Evolutionary conservation across 2,329 filamentous ascomycete genomes (phyloP).

Genomic region (Neoarthrinium moseri): DNA sequence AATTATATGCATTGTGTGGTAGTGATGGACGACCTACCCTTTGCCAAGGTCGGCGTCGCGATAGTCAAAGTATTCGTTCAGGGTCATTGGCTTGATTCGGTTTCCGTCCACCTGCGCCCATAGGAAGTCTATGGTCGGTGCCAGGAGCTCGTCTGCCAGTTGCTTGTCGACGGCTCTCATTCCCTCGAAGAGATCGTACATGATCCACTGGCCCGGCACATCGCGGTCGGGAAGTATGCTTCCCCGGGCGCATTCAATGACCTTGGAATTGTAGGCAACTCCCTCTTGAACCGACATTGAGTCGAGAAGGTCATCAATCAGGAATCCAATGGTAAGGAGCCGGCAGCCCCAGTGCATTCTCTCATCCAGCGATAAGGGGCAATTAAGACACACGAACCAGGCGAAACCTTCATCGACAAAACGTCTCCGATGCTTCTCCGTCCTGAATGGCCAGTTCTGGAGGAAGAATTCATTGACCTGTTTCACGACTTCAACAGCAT

Average conservation of each 20-base stretch:
- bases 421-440: slow-evolving; percentile 7
- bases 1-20: background rate
- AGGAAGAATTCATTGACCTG: slow-evolving; percentile 6
- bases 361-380: slow-evolving; percentile 5
- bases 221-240: background rate
- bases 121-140: background rate
- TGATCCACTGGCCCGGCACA: background rate
- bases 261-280: background rate
- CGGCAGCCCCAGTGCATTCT: slow-evolving; percentile 8
- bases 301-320: background rate
- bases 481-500: too few species aligned
- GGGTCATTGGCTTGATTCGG: background rate
- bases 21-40: background rate
- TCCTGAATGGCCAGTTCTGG: slow-evolving; percentile 8
- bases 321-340: slow-evolving; percentile 2
- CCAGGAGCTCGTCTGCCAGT: background rate
- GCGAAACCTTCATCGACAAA: slow-evolving; percentile 9
- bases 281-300: background rate
- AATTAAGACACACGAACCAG: slow-evolving; percentile 6
- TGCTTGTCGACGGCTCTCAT: background rate
- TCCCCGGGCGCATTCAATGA: background rate
- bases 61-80: background rate
- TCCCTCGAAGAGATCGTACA: background rate
- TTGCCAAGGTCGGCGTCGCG: background rate
- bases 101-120: background rate